Evolutionary conservation across 129 eudicot species (phyloP).

Genomic region (Lonicera japonica): DNA sequence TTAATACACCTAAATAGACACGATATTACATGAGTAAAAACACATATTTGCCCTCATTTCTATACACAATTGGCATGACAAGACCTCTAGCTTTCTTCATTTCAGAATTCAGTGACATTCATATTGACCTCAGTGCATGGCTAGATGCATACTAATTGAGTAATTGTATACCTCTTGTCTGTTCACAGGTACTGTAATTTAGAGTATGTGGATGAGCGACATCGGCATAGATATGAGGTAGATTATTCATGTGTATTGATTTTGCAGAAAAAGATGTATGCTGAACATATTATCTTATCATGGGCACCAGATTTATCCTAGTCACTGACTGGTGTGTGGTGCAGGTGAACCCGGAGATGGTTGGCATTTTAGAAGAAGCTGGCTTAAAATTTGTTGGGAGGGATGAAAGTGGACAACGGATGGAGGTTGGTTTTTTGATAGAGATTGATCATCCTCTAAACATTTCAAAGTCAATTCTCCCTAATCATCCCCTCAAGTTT

Average conservation of each 20-base stretch:
- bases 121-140: not conserved
- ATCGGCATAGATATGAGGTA: slow-evolving; percentile 53
- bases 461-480: not conserved
- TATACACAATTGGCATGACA: no score
- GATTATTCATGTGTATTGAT: not conserved
- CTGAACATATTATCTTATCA: not conserved
- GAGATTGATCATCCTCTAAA: not conserved
- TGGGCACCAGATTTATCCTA: slow-evolving; percentile 2
- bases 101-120: not conserved
- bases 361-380: slow-evolving; percentile 58
- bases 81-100: no score
- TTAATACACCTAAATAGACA: no score
- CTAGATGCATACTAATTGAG: no score
- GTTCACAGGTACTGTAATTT: slow-evolving; percentile 53
- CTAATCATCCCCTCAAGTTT: not conserved
- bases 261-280: not conserved
- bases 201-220: slow-evolving; percentile 78
- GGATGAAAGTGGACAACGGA: slow-evolving; percentile 91
- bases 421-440: slow-evolving; percentile 64
- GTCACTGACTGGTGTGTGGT: slow-evolving; percentile 10
- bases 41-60: no score
- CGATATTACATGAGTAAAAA: no score
- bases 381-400: slow-evolving; percentile 87
- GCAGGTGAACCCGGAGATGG: slow-evolving; percentile 87
- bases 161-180: not conserved